Evolutionary conservation across 495 filamentous ascomycete genomes (phyloP).

Genomic region (Penicillium manginii): DNA sequence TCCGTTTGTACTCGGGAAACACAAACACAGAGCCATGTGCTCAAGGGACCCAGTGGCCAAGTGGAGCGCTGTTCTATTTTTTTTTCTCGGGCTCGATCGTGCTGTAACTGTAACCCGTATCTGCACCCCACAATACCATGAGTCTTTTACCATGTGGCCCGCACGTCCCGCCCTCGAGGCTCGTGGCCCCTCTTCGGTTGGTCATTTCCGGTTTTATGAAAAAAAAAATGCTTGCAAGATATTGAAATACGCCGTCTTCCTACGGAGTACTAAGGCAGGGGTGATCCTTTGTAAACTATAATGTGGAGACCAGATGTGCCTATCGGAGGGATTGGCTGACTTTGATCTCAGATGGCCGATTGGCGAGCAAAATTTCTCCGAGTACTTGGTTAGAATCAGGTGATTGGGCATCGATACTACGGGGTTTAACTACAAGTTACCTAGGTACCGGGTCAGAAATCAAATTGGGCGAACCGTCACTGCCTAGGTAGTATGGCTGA

Average conservation of each 20-base stretch:
- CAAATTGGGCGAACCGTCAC: background rate
- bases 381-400: background rate
- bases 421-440: too few species aligned
- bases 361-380: slow-evolving; percentile 15
- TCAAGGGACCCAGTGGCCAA: background rate
- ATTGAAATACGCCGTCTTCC: slow-evolving; percentile 12
- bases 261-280: slow-evolving; percentile 24
- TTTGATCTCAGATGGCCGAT: slow-evolving; percentile 18
- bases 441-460: too few species aligned
- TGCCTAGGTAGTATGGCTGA: background rate
- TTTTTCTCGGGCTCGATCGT: background rate
- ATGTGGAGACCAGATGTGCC: slow-evolving; percentile 14
- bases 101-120: background rate
- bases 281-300: slow-evolving; percentile 13
- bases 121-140: slow-evolving; percentile 14
- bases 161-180: slow-evolving; percentile 2
- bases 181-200: slow-evolving; percentile 14
- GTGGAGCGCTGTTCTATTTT: background rate
- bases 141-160: slow-evolving; percentile 3
- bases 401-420: background rate
- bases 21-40: background rate
- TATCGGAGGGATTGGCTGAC: slow-evolving; percentile 6
- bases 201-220: slow-evolving; percentile 23
- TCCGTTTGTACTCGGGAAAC: too few species aligned
- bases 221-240: background rate